Percentiles rank a stretch among this genome's conserved stretches.
These are phyloP conservation scores for Phytopythium kandeliae DNA, from an alignment of 352 stramenopile genomes.

Conservation along the genomic window DNA sequence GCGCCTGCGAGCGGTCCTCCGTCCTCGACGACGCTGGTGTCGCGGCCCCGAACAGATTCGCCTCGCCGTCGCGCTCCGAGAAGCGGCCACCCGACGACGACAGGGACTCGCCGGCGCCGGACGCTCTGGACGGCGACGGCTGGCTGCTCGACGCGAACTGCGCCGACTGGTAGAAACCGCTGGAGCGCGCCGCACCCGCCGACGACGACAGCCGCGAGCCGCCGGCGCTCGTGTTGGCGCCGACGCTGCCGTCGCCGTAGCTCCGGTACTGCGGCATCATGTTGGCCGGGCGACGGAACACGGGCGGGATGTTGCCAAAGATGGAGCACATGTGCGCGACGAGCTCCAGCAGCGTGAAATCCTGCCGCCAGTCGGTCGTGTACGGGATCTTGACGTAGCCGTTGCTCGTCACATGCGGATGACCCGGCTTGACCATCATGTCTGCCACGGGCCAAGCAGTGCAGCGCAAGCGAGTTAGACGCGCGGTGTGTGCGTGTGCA, in stretches of 20 bases:
- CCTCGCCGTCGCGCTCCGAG: slow-evolving; percentile 5
- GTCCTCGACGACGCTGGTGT: slow-evolving; percentile 3
- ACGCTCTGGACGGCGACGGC: neutral
- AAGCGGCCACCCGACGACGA: neutral
- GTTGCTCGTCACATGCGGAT: slow-evolving; percentile 83
- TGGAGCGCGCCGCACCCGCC: slow-evolving; percentile 8
- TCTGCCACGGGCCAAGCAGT: too few relatives aligned
- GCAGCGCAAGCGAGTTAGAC: too few relatives aligned
- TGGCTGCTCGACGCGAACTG: neutral
- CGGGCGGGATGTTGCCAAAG: slow-evolving; percentile 81
- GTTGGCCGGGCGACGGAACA: slow-evolving; percentile 67
- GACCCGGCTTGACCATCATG: slow-evolving; percentile 84
- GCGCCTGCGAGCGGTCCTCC: slow-evolving; percentile 38
- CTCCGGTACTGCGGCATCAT: slow-evolving; percentile 26
- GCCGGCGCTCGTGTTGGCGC: slow-evolving; percentile 15
- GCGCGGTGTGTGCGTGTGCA: too few relatives aligned
- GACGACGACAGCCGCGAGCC: slow-evolving; percentile 12
- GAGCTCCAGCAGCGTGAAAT: slow-evolving; percentile 81
- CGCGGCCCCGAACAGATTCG: slow-evolving; percentile 25
- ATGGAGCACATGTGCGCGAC: slow-evolving; percentile 88
- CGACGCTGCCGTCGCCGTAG: slow-evolving; percentile 14
- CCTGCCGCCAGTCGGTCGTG: slow-evolving; percentile 73
- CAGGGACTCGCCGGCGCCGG: neutral
- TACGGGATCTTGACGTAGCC: slow-evolving; percentile 87
- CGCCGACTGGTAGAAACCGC: slow-evolving; percentile 45